Conservation (phyloP, 169 alveolate species). For the Plasmodium adleri region DNA sequence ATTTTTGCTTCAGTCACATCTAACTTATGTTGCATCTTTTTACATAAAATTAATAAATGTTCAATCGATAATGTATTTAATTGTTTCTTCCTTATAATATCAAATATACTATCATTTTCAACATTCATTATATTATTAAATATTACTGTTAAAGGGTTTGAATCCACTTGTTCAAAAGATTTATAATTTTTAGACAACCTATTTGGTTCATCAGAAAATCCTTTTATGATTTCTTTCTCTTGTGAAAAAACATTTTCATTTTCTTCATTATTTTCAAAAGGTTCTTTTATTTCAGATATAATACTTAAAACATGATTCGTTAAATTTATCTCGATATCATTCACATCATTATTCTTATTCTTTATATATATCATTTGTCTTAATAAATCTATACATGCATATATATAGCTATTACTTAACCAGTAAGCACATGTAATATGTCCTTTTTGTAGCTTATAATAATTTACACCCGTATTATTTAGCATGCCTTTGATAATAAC, state of each 20-base stretch:
- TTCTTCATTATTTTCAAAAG: conserved; percentile 56
- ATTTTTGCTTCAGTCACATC: conserved; percentile 72
- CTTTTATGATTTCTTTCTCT: background rate
- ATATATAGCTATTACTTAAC: conserved; percentile 62
- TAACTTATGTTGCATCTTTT: conserved; percentile 69
- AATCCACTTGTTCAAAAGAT: conserved; percentile 5
- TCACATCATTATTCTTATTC: conserved; percentile 14
- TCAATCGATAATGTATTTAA: conserved; percentile 47
- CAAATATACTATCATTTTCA: conserved; percentile 62
- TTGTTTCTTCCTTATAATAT: conserved; percentile 50
- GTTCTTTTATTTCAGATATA: conserved; percentile 73
- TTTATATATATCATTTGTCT: conserved; percentile 71
- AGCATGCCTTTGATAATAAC: conserved; percentile 69
- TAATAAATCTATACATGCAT: conserved; percentile 57
- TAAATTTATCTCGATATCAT: conserved; percentile 49
- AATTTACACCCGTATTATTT: conserved; percentile 64
- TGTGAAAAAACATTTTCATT: conserved; percentile 15
- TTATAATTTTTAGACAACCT: conserved; percentile 4
- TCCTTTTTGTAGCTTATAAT: conserved; percentile 70
- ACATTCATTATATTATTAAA: conserved; percentile 56
- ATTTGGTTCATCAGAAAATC: background rate
- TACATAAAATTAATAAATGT: conserved; percentile 47
- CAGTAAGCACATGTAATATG: conserved; percentile 73
- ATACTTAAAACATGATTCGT: conserved; percentile 50
- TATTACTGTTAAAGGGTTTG: conserved; percentile 5